Conservation (phyloP, 306 rosid species). For the Citrullus mucosospermus region DNA sequence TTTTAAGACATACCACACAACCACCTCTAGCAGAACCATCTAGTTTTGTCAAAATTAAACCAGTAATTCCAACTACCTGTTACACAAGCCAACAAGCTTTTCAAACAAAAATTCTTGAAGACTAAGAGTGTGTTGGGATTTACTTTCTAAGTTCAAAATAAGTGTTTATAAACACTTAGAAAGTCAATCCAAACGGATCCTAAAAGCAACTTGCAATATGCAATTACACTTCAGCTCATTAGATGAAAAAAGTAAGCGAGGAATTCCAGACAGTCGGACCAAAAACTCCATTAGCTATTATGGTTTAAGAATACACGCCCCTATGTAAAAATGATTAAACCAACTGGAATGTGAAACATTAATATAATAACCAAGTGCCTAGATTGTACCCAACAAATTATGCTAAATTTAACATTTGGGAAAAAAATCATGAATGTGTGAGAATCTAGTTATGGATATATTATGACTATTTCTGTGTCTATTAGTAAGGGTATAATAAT, state of each 20-base stretch:
- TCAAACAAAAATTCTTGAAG: not conserved
- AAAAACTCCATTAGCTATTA: not conserved
- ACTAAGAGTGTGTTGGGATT: not conserved
- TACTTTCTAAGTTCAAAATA: no score
- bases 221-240: not conserved
- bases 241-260: not conserved
- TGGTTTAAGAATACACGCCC: not conserved
- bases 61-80: slow-evolving; percentile 90
- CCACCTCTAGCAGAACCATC: slow-evolving; percentile 99
- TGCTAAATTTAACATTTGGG: not conserved
- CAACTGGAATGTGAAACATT: not conserved
- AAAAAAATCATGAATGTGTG: not conserved
- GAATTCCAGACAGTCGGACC: not conserved
- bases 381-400: not conserved
- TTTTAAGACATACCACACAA: slow-evolving; percentile 63
- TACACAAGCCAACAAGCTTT: slow-evolving; percentile 3
- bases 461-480: no score
- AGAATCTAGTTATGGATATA: no score
- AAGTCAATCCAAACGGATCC: no score
- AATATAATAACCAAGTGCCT: not conserved
- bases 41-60: slow-evolving; percentile 77
- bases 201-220: not conserved
- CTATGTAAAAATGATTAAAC: not conserved
- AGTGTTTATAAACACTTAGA: no score
- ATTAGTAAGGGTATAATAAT: no score